Evolutionary conservation across 306 rosid species (phyloP).

Genomic region (Cucurbita argyrosperma): DNA sequence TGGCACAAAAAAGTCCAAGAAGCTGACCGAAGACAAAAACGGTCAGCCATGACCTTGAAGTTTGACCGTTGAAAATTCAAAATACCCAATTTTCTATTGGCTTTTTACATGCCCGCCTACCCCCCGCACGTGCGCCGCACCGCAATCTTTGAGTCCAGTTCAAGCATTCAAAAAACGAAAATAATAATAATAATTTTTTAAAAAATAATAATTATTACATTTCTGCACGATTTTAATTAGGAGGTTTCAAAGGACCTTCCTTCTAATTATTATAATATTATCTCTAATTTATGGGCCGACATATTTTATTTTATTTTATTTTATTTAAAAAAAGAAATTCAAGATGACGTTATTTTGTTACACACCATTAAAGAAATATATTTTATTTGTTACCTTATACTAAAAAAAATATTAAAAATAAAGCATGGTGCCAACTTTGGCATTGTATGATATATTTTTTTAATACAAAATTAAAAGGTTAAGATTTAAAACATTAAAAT

Average conservation of each 20-base stretch:
- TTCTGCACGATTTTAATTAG: background rate
- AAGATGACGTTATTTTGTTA: background rate
- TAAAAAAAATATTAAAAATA: background rate
- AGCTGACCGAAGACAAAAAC: constrained; percentile 4
- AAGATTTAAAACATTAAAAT: background rate
- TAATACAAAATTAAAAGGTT: background rate
- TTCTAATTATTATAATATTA: background rate
- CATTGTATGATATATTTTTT: background rate
- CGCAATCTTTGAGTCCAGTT: background rate
- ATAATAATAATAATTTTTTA: background rate
- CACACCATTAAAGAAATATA: background rate
- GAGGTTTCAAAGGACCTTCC: background rate
- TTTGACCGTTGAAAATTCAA: background rate
- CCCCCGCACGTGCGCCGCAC: constrained; percentile 1
- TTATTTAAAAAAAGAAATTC: background rate
- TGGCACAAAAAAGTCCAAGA: background rate
- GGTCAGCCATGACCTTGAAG: background rate
- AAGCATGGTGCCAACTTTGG: background rate
- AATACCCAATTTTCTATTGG: background rate
- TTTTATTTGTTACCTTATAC: background rate
- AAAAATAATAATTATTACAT: background rate
- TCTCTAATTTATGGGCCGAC: background rate
- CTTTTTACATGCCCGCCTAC: background rate
- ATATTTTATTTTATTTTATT: background rate
- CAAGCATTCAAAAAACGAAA: background rate